Evolutionary conservation across 2,329 filamentous ascomycete species (phyloP).

Genomic region (Alternaria conjuncta): DNA sequence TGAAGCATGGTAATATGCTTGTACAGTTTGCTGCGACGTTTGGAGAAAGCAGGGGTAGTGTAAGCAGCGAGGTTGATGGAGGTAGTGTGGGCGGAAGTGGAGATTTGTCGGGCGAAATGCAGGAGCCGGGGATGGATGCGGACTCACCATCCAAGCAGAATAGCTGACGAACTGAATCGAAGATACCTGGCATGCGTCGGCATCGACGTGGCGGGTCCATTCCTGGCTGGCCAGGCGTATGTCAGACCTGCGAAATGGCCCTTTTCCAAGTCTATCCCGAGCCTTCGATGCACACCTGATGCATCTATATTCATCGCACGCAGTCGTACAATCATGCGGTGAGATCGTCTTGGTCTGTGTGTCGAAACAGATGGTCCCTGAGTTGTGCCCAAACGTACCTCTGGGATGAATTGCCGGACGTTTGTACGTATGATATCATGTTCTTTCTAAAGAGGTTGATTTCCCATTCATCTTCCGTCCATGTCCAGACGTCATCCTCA

Average conservation of each 20-base stretch:
- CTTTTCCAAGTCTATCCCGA: not conserved
- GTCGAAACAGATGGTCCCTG: not conserved
- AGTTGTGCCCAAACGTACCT: conserved; percentile 2
- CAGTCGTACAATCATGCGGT: not conserved
- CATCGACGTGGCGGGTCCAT: not conserved
- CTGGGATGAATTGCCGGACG: not conserved
- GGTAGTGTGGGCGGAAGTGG: not conserved
- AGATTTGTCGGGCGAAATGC: not conserved
- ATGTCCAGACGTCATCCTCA: conserved; percentile 8
- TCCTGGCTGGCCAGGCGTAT: not conserved
- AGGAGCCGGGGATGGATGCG: not conserved
- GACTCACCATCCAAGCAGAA: not conserved
- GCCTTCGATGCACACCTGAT: not conserved
- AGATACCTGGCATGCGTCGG: not conserved
- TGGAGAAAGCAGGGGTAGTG: not conserved
- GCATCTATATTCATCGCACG: too few relatives aligned
- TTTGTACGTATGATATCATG: not conserved
- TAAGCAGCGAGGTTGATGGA: not conserved
- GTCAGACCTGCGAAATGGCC: not conserved
- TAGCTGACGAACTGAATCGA: not conserved
- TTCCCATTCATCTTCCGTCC: conserved; percentile 8
- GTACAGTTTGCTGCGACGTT: conserved; percentile 16
- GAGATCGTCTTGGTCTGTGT: not conserved
- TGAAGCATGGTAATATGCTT: conserved; percentile 23
- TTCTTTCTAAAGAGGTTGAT: conserved; percentile 2